Base-by-base conservation (phyloP, 345 rosid species). In the Lepidium aucheri region DNA sequence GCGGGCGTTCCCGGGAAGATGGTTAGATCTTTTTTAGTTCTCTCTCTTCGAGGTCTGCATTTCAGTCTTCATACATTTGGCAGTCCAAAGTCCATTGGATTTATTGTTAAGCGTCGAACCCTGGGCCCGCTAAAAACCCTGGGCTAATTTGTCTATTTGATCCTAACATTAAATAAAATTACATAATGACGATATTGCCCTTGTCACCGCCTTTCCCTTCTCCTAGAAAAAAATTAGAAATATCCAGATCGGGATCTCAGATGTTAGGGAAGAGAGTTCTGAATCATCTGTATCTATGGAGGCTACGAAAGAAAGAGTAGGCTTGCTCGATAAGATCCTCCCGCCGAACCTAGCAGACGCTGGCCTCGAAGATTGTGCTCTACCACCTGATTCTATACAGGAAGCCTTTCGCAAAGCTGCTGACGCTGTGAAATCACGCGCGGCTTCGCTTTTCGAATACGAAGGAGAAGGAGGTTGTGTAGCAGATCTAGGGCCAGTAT, bases 391-490 rank as follows among this genome's bases (percentile, higher is more conserved):
- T 1, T 74, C 85, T 60, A 88, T 83, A 59, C 79, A 73, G 12
- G 87, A 86, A 72, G 89, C 93, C 53, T 85, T 89, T 75, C 75
- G 80, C 15, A 85, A 75, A 72, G 96, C 90, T 1, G 93, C 87
- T 13, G 53, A 84, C 9, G 77, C 86, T 5, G 82, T 83, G 10
- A 79, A 79, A 18, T 84, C 86, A 0, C 80, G 84, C 22, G 84
- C 87, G 24, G 43, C 79, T 55, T 73, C 84, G n/a, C 20, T 85
- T 76, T 75, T 83, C 53, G 44, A 78, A 9, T 2, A 13, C 59
- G 78, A 76, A 17, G 84, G 78, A 2, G 74, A 67, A 20, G 75
- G 59, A 4, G 70, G 63, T 20, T 70, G 72, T 16, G 46, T 69
- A 12, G 70, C 67, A 6, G 75, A 69, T 65, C 75, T 68, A 14